Percentiles rank a stretch among this genome's conserved stretches.
These are phyloP conservation scores for Pleurotus pulmonarius DNA, from an alignment of 768 basidiomycete genomes.

Conservation along the genomic window DNA sequence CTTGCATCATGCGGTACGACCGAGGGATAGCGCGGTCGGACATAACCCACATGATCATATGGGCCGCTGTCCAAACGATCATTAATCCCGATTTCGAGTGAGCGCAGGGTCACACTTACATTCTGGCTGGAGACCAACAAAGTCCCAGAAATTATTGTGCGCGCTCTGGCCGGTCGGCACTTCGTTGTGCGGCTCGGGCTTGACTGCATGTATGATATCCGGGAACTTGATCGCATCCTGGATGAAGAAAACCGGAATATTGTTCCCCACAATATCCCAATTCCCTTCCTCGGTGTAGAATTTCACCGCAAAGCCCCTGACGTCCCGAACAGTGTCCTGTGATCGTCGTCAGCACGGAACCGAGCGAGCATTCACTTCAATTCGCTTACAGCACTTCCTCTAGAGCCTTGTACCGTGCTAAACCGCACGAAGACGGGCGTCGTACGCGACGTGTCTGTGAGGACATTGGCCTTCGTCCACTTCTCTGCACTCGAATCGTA, in stretches of 20 bases:
- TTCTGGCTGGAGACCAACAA: constrained; percentile 67
- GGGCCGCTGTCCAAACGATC: constrained; percentile 39
- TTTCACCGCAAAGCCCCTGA: constrained; percentile 82
- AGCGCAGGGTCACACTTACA: constrained; percentile 27
- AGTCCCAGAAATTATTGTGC: constrained; percentile 91
- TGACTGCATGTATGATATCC: constrained; percentile 80
- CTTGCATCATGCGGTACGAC: constrained; percentile 87
- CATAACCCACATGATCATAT: constrained; percentile 84
- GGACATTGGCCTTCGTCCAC: constrained; percentile 64
- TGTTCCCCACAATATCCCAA: constrained; percentile 85
- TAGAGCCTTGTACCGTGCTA: constrained; percentile 79
- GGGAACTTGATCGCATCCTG: constrained; percentile 84
- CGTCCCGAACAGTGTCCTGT: constrained; percentile 76
- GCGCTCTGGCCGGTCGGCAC: constrained; percentile 64
- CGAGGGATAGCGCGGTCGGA: constrained; percentile 83
- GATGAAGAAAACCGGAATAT: constrained; percentile 82
- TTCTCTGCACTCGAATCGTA: constrained; percentile 65
- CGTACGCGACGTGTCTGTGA: constrained; percentile 68
- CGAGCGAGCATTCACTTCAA: not conserved
- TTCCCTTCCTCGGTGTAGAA: constrained; percentile 85
- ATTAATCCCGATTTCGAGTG: not conserved
- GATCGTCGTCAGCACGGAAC: not conserved
- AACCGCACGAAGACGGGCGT: constrained; percentile 84
- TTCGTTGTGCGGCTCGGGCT: constrained; percentile 84
- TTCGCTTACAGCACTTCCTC: constrained; percentile 71